Conservation (phyloP, 495 filamentous ascomycete genomes). For the Tricharina praecox region DNA sequence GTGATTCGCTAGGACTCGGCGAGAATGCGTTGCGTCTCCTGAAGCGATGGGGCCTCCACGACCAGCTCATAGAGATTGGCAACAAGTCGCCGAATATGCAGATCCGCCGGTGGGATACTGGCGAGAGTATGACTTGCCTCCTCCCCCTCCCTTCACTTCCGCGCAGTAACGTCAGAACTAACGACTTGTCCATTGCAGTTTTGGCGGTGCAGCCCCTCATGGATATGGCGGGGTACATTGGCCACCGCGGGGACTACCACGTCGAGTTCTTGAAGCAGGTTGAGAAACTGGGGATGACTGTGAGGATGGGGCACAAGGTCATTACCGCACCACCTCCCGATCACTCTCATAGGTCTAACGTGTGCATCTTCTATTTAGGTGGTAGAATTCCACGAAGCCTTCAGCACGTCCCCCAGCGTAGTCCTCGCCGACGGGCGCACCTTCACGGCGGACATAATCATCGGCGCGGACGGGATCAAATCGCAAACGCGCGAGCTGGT, state of each 20-base stretch:
- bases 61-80: slow-evolving; percentile 33
- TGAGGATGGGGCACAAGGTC: slow-evolving; percentile 31
- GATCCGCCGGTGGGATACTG: slow-evolving; percentile 36
- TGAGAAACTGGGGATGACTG: slow-evolving; percentile 32
- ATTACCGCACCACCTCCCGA: no score
- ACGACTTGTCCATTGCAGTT: slow-evolving; percentile 8
- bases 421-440: slow-evolving; percentile 25
- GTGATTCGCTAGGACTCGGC: slow-evolving; percentile 36
- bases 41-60: slow-evolving; percentile 34
- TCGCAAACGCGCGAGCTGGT: slow-evolving; percentile 36
- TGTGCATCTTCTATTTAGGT: slow-evolving; percentile 29
- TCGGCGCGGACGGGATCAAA: slow-evolving; percentile 44
- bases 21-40: slow-evolving; percentile 38
- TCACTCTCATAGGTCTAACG: no score
- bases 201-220: slow-evolving; percentile 38
- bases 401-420: slow-evolving; percentile 6
- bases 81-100: slow-evolving; percentile 40
- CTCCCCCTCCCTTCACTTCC: no score
- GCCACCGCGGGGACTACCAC: slow-evolving; percentile 38
- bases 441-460: slow-evolving; percentile 35
- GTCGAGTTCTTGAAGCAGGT: slow-evolving; percentile 36
- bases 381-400: background rate
- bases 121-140: no score
- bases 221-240: slow-evolving; percentile 42
- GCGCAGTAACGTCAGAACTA: no score